Conservation (phyloP, 208 protist genomes). For the Leishmania aethiopica region DNA sequence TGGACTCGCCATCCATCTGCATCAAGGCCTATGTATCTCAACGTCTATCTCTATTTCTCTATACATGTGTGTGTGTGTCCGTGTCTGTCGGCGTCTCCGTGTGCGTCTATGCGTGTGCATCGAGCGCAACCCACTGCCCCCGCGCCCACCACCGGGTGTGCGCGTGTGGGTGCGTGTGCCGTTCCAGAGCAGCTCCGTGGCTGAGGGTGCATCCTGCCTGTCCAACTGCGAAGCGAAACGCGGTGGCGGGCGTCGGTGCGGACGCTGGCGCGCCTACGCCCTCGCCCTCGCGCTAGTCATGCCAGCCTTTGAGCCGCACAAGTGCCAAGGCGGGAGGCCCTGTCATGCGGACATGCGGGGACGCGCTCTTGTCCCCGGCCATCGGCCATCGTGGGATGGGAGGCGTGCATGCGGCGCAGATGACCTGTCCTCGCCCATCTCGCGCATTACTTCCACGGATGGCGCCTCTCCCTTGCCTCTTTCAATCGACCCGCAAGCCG, state of each 20-base stretch:
- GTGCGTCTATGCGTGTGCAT: not conserved
- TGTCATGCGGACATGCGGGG: not conserved
- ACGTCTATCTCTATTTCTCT: too few species aligned
- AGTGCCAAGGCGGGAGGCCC: not conserved
- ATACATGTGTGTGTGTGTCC: too few species aligned
- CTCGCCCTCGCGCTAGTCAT: not conserved
- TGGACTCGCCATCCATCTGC: too few species aligned
- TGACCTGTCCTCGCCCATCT: not conserved
- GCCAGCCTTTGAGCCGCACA: not conserved
- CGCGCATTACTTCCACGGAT: not conserved
- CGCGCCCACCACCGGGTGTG: too few species aligned
- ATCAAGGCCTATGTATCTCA: too few species aligned
- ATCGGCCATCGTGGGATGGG: not conserved
- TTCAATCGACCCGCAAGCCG: not conserved
- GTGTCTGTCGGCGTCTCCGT: not conserved
- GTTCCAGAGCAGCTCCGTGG: not conserved
- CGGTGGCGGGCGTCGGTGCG: not conserved
- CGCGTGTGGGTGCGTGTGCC: not conserved
- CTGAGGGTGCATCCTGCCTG: not conserved
- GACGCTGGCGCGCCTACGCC: not conserved
- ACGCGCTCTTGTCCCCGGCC: not conserved
- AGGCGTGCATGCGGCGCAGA: not conserved
- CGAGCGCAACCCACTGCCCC: not conserved
- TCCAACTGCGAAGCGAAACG: not conserved
- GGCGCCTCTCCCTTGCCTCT: not conserved